Base-by-base conservation (phyloP, 257 asterid genomes). In the Catharanthus roseus region DNA sequence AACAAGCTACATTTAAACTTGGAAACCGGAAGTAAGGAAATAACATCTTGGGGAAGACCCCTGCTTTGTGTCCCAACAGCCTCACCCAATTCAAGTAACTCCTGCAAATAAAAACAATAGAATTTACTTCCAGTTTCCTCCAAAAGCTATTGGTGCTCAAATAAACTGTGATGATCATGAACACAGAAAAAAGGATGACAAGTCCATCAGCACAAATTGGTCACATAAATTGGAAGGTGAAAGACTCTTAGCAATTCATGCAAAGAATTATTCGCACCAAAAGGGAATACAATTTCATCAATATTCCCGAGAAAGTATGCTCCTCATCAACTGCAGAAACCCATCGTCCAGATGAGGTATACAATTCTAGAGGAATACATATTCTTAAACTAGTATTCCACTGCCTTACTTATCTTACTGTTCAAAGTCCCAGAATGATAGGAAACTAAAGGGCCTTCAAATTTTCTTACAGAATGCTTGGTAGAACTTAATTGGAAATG, bases 81-180 rank as follows among this genome's bases (percentile, higher is more conserved):
- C 82, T 92, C 98, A 19, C 97, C 98, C 83, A 92, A 84, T 71
- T 88, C 98, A 39, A 92, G 98, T 79, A 92, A 77, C 74, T 92
- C 98, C 98, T 92, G 78, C 71, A 60, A 28, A 51, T 64, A 9
- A 67, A 38, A 8, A 38, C 42, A 38, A 38, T 3, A 38, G 42
- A 38, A 38, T 38, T 38, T 38, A 38, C n/a, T n/a, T n/a, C n/a
- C n/a, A 38, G 42, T 38, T n/a, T n/a, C n/a, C n/a, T 38, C 42
- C 51, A 47, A 33, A n/a, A 11, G 4, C 16, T 28, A 42, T 5
- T 18, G 31, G 36, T 28, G 29, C 68, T n/a, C 26, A 57, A 42
- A 12, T 9, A 47, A 21, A 62, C 26, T 45, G 58, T 38, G 42
- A 38, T 38, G 42, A 28, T 41, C 1, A 3, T 10, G n/a, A 5